These are phyloP conservation scores for Raphidocelis subcapitata DNA, from an alignment of 139 green algal genomes.

Conservation along the genomic window DNA sequence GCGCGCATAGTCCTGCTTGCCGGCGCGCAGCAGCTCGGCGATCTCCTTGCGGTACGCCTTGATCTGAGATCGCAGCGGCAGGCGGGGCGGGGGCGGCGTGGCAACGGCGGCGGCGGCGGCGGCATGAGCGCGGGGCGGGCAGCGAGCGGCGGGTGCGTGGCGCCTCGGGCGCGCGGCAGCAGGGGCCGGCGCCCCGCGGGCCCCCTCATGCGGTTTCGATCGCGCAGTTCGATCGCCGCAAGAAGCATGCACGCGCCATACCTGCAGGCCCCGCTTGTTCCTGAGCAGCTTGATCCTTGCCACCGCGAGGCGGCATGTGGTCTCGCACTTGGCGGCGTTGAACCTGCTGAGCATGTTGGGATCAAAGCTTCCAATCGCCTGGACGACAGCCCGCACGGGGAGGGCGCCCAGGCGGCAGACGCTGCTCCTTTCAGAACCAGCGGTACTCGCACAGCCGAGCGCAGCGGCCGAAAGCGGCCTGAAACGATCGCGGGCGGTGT, in stretches of 20 bases:
- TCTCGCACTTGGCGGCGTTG: too few species aligned
- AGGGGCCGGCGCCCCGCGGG: not conserved
- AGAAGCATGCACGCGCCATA: not conserved
- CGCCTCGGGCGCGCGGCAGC: not conserved
- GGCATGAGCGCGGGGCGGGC: not conserved
- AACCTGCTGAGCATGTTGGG: too few species aligned
- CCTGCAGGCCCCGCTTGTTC: constrained; percentile 70
- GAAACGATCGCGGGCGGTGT: too few species aligned
- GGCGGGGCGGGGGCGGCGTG: too few species aligned
- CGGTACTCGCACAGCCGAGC: too few species aligned
- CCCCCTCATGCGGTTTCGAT: not conserved
- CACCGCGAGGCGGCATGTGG: constrained; percentile 64
- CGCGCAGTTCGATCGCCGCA: not conserved
- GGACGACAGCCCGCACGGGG: too few species aligned
- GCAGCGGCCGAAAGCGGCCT: too few species aligned
- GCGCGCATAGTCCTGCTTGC: constrained; percentile 76
- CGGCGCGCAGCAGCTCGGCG: constrained; percentile 64
- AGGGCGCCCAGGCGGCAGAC: too few species aligned
- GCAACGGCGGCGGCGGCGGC: not conserved
- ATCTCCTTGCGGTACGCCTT: constrained; percentile 73
- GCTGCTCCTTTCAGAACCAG: too few species aligned
- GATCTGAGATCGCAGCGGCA: too few species aligned
- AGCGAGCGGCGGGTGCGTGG: not conserved
- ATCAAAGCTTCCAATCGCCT: too few species aligned
- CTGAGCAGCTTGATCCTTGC: constrained; percentile 72